Evolutionary conservation across 2,329 filamentous ascomycete genomes (phyloP), one percentile per base, ranked within the genome.

Genomic region (Ilyonectria destructans): DNA sequence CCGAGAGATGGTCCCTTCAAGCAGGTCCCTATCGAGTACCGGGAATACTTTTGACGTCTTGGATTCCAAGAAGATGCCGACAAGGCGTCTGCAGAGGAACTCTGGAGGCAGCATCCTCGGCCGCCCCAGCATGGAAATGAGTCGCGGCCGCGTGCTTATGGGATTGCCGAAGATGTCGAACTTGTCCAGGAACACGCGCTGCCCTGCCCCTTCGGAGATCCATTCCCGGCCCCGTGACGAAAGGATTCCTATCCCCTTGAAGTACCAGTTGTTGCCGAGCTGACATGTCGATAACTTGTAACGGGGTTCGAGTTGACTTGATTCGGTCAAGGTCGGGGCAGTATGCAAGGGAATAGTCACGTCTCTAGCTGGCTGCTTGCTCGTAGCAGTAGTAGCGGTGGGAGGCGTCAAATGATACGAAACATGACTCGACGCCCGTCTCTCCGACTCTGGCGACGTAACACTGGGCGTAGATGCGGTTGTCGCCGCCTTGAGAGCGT

Each of bases 191-290:
- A 72, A 72, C 13, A 70, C 58, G 33, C 70, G 70, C 21, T 72
- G 58, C 1, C 70, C 70, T 26, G 70, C 70, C 19, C 70, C 70
- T 10, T 72, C 68, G 3, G 70, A 70, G 9, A 72, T 72, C 70
- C 70, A 72, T 33, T 72, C 63, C 51, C 63, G 56, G 2, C 70
- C 70, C 3, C 70, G 60, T 19, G 61, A 49, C 13, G 70, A 72
- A 1, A 72, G 15, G 8, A 72, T 72, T 0, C 70, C 70, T 15
- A 72, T 68, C 5, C 70, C 70, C 23, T 72, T 72, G 7, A 72
- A 72, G 3, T 72, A 72, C 70, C 70, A 72, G 9, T 72, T 72
- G 2, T 59, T 72, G 4, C 70, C 70, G 13, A 65, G 56, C 23
- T 72, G 70, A 12, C 70, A 74, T 23, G 64, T 62, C 1, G 60